Evolutionary conservation across 768 basidiomycete genomes (phyloP).

Genomic region (Pholiota microspora): DNA sequence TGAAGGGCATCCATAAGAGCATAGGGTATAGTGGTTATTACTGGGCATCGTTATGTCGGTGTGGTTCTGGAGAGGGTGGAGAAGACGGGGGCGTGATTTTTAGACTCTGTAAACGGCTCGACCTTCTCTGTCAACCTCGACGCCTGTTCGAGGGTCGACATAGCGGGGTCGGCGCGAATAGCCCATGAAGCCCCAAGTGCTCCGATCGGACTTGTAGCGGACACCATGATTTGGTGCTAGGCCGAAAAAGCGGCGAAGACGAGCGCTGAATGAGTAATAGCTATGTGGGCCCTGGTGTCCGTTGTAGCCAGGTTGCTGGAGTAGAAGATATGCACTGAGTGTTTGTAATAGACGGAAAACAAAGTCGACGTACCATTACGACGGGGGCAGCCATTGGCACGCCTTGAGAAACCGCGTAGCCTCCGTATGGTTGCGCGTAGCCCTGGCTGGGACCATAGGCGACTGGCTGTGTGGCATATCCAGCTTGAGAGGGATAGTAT

Average conservation of each 20-base stretch:
- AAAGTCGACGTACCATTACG: conserved; percentile 29
- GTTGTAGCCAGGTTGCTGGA: conserved; percentile 29
- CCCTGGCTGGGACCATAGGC: conserved; percentile 28
- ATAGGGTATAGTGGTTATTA: not conserved
- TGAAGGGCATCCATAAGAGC: not conserved
- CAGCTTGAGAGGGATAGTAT: conserved; percentile 39
- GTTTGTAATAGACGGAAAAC: conserved; percentile 6
- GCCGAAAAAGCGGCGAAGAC: conserved; percentile 54
- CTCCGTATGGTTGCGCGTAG: conserved; percentile 23
- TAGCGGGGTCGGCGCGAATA: conserved; percentile 48
- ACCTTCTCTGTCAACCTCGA: conserved; percentile 55
- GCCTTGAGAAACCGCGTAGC: conserved; percentile 24
- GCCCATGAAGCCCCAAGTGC: conserved; percentile 57
- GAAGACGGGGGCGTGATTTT: conserved; percentile 12
- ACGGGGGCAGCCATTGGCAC: conserved; percentile 20
- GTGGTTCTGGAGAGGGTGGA: not conserved
- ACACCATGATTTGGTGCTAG: conserved; percentile 38
- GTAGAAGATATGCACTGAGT: not conserved
- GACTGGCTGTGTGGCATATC: conserved; percentile 29
- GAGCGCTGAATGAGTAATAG: conserved; percentile 39
- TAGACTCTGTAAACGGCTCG: conserved; percentile 50
- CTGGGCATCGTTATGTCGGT: conserved; percentile 13
- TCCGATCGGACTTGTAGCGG: conserved; percentile 41
- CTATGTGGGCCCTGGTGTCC: conserved; percentile 22
- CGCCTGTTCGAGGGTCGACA: conserved; percentile 46